Conservation (phyloP, 768 basidiomycete species). For the Lentinula sp. region DNA sequence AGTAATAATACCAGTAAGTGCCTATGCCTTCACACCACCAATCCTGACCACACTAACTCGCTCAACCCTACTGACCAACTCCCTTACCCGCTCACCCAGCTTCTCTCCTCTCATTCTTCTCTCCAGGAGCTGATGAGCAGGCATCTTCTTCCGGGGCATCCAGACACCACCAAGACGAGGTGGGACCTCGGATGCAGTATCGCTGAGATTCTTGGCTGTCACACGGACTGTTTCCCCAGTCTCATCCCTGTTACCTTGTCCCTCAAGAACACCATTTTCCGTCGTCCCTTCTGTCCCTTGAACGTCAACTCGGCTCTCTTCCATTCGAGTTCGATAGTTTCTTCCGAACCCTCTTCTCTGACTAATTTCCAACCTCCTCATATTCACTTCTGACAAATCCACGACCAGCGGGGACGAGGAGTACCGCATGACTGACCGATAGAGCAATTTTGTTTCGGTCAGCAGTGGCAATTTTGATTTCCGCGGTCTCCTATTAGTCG, state of each 20-base stretch:
- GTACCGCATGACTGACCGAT: constrained; percentile 83
- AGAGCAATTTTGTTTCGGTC: constrained; percentile 80
- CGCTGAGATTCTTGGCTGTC: background rate
- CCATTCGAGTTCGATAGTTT: constrained; percentile 19
- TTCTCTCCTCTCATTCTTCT: constrained; percentile 71
- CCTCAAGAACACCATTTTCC: background rate
- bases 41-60: background rate
- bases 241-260: background rate
- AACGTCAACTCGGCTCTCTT: background rate
- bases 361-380: constrained; percentile 43
- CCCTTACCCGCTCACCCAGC: constrained; percentile 62
- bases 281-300: background rate
- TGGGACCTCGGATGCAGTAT: background rate
- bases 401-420: constrained; percentile 82
- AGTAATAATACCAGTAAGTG: too few relatives aligned
- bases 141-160: constrained; percentile 76
- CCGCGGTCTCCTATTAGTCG: constrained; percentile 27
- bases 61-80: constrained; percentile 62
- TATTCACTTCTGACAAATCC: constrained; percentile 64
- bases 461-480: constrained; percentile 50
- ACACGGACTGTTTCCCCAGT: too few relatives aligned
- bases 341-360: constrained; percentile 19
- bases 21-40: background rate
- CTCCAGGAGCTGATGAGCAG: constrained; percentile 76
- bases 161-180: constrained; percentile 33